These are phyloP conservation scores for Leonotis leonurus DNA, from an alignment of 257 asterid genomes.

Conservation along the genomic window DNA sequence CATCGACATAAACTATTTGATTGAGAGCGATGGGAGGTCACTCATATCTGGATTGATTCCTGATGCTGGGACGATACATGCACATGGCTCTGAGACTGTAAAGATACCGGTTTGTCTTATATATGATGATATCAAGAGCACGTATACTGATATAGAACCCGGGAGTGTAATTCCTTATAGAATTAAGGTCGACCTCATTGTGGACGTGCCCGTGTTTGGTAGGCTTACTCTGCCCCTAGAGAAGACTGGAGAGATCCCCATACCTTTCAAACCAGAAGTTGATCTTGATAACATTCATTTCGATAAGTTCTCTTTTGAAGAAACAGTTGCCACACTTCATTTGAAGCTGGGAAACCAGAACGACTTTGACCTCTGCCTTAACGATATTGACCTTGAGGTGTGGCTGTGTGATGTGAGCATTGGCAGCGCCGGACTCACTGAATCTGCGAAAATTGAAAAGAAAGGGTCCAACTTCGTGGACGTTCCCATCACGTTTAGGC, in stretches of 20 bases:
- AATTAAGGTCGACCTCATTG: slow-evolving; percentile 80
- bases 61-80: slow-evolving; percentile 89
- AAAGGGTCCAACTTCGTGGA: slow-evolving; percentile 54
- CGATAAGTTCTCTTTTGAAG: slow-evolving; percentile 80
- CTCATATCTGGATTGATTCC: slow-evolving; percentile 87
- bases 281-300: slow-evolving; percentile 65
- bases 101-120: slow-evolving; percentile 59
- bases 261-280: slow-evolving; percentile 77
- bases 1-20: slow-evolving; percentile 68
- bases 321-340: slow-evolving; percentile 70
- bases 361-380: slow-evolving; percentile 77
- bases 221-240: slow-evolving; percentile 78
- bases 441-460: slow-evolving; percentile 53
- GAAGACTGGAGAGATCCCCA: slow-evolving; percentile 82
- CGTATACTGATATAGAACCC: slow-evolving; percentile 63
- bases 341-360: slow-evolving; percentile 85
- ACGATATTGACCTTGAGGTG: slow-evolving; percentile 71
- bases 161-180: slow-evolving; percentile 76
- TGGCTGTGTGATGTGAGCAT: slow-evolving; percentile 86
- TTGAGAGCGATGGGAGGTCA: slow-evolving; percentile 84
- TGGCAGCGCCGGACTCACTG: slow-evolving; percentile 59
- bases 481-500: slow-evolving; percentile 89
- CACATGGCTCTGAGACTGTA: slow-evolving; percentile 82
- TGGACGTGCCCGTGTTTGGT: slow-evolving; percentile 83
- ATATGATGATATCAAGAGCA: slow-evolving; percentile 70